Base-by-base conservation (phyloP, 2,329 filamentous ascomycete genomes). In the Ophiostoma sp. region DNA sequence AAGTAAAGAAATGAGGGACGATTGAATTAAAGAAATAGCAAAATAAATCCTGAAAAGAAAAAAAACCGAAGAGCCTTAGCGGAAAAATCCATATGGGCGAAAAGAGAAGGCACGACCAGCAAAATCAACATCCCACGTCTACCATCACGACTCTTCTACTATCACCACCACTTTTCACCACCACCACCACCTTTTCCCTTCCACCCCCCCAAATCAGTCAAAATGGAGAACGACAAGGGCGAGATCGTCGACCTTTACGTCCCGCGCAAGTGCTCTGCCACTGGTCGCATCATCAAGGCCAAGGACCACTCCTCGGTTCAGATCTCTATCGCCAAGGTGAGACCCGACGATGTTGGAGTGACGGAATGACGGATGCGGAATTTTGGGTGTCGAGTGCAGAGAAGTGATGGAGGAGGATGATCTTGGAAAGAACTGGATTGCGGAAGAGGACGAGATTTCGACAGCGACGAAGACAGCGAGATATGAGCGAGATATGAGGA, bases 221-320 rank as follows among this genome's bases (percentile, higher is more conserved):
- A 79, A 81, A 99, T 98, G 95, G 95, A 99, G 89, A 99, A 99
- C 93, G 95, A 98, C 88, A 93, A 71, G 70, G 74, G 73, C 68
- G 73, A 75, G 71, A 73, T 75, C 57, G 73, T 75, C 70, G 74
- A 75, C 69, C 72, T 75, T 83, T 96, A 96, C 90, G 92, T 97
- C 87, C 93, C 93, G 82, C 93, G 94, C 88, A 98, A 97, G 88
- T 98, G 94, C 92, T 93, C 89, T 83, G 94, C 94, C 79, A 97
- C 94, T 83, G 96, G 96, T 92, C 93, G 95, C 86, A 97, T 98
- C 88, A 98, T 99, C 90, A 97, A 97, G 88, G 93, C 95, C 87
- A 97, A 98, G 87, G 95, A 99, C 86, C 95, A 99, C 89, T 94
- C 93, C 79, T 96, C 92, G 74, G 95, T 98, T 78, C 95, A 99